Evolutionary conservation across 2,329 filamentous ascomycete genomes (phyloP).

Genomic region (Fusarium guadeloupense): DNA sequence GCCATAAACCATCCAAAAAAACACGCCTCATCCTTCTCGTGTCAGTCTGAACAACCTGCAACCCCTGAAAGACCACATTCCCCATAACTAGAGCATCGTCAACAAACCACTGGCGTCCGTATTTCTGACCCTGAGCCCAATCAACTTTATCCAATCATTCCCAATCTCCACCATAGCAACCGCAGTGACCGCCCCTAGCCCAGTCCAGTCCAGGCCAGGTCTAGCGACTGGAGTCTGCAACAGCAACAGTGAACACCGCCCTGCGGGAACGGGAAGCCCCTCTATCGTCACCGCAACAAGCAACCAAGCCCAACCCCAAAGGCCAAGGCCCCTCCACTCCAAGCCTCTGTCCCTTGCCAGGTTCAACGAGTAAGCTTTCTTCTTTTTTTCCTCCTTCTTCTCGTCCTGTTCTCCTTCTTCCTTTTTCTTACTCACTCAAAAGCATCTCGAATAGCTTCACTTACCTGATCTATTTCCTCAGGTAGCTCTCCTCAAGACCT

Average conservation of each 20-base stretch:
- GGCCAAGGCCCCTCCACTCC: conserved; percentile 37
- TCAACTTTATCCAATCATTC: neutral
- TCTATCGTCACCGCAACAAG: conserved; percentile 49
- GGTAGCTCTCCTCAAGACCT: conserved; percentile 13
- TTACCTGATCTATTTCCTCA: conserved; percentile 7
- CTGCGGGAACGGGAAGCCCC: conserved; percentile 42
- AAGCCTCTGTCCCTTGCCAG: conserved; percentile 23
- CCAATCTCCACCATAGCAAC: conserved; percentile 20
- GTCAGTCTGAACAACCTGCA: conserved; percentile 18
- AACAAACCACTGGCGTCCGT: conserved; percentile 22
- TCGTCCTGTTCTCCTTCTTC: conserved; percentile 20
- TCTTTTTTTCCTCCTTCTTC: conserved; percentile 18
- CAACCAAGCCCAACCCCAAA: conserved; percentile 15
- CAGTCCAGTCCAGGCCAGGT: conserved; percentile 6
- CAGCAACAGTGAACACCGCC: conserved; percentile 40
- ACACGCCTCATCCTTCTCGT: conserved; percentile 25
- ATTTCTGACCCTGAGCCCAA: conserved; percentile 13
- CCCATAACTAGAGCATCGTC: conserved; percentile 7
- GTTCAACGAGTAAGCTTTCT: conserved; percentile 36
- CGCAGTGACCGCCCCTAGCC: conserved; percentile 22
- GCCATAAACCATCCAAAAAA: conserved; percentile 14
- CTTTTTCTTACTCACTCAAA: conserved; percentile 21
- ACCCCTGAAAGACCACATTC: conserved; percentile 30
- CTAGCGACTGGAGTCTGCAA: neutral
- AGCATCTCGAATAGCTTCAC: neutral